Percentiles rank a stretch among this genome's conserved stretches.
These are phyloP conservation scores for Penicillium robsamsonii DNA, from an alignment of 495 filamentous ascomycete species.

Conservation along the genomic window DNA sequence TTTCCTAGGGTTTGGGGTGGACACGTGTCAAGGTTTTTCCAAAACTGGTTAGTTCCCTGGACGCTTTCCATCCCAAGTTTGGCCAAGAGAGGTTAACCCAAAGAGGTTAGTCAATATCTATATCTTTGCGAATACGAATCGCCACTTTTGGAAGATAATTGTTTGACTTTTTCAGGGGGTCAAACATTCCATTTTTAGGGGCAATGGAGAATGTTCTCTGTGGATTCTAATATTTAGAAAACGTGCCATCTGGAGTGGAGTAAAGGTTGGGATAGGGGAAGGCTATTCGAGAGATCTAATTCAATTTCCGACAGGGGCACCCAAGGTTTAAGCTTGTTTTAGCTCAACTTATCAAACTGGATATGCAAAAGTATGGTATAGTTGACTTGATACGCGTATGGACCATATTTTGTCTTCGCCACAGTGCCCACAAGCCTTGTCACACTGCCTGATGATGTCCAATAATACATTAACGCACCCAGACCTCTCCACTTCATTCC, in stretches of 20 bases:
- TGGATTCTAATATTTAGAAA: slow-evolving; percentile 6
- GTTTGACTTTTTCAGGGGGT: not conserved
- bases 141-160: not conserved
- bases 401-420: slow-evolving; percentile 11
- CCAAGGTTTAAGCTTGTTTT: slow-evolving; percentile 21
- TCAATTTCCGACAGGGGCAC: slow-evolving; percentile 15
- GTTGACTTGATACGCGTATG: slow-evolving; percentile 1
- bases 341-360: slow-evolving; percentile 9
- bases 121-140: slow-evolving; percentile 5
- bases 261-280: not conserved
- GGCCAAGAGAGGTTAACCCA: not conserved
- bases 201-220: not conserved
- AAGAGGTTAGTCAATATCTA: not conserved
- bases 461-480: not conserved
- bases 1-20: slow-evolving; percentile 10
- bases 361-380: not conserved
- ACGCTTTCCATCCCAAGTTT: not conserved
- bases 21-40: slow-evolving; percentile 8
- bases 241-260: not conserved
- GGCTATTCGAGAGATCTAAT: slow-evolving; percentile 2
- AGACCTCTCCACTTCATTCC: not conserved
- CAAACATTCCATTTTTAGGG: not conserved
- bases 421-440: not conserved
- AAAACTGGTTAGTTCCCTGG: not conserved
- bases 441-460: not conserved